Percentiles rank a stretch among this genome's conserved stretches.
These are phyloP conservation scores for Chlorella vulgaris DNA, from an alignment of 139 green algal genomes.

Conservation along the genomic window DNA sequence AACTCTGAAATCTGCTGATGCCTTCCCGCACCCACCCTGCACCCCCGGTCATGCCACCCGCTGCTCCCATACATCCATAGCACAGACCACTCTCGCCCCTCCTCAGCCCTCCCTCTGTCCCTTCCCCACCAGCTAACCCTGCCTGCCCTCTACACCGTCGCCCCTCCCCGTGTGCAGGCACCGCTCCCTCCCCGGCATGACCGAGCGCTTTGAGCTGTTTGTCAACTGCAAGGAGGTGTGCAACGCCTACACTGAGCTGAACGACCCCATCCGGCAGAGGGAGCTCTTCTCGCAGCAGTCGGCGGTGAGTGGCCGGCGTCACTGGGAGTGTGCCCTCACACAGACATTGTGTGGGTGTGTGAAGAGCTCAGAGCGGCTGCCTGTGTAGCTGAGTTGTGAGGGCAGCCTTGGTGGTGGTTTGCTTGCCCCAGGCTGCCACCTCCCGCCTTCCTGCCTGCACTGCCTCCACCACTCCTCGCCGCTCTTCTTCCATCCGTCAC, in stretches of 20 bases:
- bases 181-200: slow-evolving; percentile 80
- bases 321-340: neutral
- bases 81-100: too few species aligned
- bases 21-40: too few species aligned
- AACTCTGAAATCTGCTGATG: too few species aligned
- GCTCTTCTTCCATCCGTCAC: too few species aligned
- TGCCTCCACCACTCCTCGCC: too few species aligned
- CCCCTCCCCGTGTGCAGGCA: slow-evolving; percentile 64
- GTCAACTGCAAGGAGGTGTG: slow-evolving; percentile 96
- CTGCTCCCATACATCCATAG: too few species aligned
- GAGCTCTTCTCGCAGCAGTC: slow-evolving; percentile 95
- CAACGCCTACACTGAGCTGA: slow-evolving; percentile 99
- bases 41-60: too few species aligned
- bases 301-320: slow-evolving; percentile 21
- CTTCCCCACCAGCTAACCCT: neutral
- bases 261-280: slow-evolving; percentile 96
- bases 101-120: neutral
- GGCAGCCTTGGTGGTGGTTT: too few species aligned
- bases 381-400: too few species aligned
- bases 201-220: slow-evolving; percentile 99
- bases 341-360: neutral
- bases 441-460: too few species aligned
- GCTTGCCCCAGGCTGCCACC: too few species aligned
- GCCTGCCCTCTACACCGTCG: neutral
- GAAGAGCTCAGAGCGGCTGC: too few species aligned